Base-by-base conservation (phyloP, 129 eudicot genomes). In the Arctium lappa region DNA sequence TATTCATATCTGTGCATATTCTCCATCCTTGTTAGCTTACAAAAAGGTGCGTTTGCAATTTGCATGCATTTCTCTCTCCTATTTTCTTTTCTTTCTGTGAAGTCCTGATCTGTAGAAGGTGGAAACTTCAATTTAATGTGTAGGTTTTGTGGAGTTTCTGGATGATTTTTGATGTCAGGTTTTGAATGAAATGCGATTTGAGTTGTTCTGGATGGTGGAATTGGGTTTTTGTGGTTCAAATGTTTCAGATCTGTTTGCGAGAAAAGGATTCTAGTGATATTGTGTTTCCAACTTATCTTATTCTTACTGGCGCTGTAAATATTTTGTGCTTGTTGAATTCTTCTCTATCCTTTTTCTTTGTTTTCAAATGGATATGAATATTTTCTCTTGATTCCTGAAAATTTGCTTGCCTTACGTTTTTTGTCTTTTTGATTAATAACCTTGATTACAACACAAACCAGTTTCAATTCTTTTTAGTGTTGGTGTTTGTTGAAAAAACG, bases 171-270 rank as follows among this genome's bases (percentile, higher is more conserved):
- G 50, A n/a, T 37, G 5, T 15, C 42, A 38, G 70, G 38, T 50
- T 75, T 40, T 50, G 46, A 40, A 69, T 48, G 39, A 72, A 76
- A 83, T 74, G 42, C 6, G 80, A 86, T 38, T 75, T 42, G 76
- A 75, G 86, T 69, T 22, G 56, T n/a, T 31, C 11, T 29, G 60
- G 65, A 37, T 69, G 68, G 69, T 48, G 27, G 70, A 12, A 50
- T 44, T 75, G 29, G 15, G 40, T 79, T 38, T 70, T 40, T 40
- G 80, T 48, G 79, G 84, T 78, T 78, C 4, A 32, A 65, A 77
- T 46, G 72, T 66, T 84, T 33, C 85, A 83, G 90, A 87, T 87
- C 85, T 83, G 83, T 32, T 75, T 36, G 82, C 71, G 62, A 44
- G 50, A 39, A 18, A 9, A 46, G 68, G 68, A 60, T 60, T 60